phyloP scores from a whole-genome alignment of 495 filamentous ascomycete genomes.

The Aspergillus incahuasiensis region DNA sequence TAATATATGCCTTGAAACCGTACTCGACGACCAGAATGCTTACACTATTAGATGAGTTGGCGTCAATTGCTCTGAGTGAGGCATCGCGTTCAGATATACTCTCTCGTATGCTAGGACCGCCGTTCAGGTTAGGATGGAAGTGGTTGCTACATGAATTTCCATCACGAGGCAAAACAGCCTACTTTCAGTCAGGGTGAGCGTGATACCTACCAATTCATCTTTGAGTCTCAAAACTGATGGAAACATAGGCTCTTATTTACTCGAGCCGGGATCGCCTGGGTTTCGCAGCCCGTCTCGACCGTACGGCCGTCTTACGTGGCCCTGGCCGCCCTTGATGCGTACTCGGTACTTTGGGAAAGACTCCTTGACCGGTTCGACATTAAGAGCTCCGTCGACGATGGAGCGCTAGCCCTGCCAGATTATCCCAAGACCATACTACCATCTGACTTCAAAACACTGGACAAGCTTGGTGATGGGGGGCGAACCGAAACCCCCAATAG shows the following conservation, averaged over 20 bases:
- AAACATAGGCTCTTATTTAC: constrained; percentile 48
- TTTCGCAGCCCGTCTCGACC: constrained; percentile 38
- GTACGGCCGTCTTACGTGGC: constrained; percentile 33
- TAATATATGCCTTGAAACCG: constrained; percentile 23
- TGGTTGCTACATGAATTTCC: constrained; percentile 63
- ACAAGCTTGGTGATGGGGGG: constrained; percentile 20
- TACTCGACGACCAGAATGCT: constrained; percentile 12
- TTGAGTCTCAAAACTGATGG: constrained; percentile 11
- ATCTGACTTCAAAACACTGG: constrained; percentile 16
- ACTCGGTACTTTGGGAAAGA: constrained; percentile 26
- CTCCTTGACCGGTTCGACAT: constrained; percentile 27
- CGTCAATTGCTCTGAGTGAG: constrained; percentile 35
- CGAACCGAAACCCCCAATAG: constrained; percentile 23
- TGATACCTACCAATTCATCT: not conserved
- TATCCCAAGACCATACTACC: constrained; percentile 10
- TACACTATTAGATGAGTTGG: constrained; percentile 46
- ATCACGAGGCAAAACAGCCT: constrained; percentile 53
- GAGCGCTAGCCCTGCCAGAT: constrained; percentile 13
- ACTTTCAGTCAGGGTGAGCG: constrained; percentile 55
- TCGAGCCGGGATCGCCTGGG: constrained; percentile 48
- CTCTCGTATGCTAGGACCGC: constrained; percentile 42
- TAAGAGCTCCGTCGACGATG: constrained; percentile 11
- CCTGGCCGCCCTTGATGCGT: constrained; percentile 37
- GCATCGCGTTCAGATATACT: constrained; percentile 29
- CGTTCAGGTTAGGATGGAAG: constrained; percentile 41